Base-by-base conservation (phyloP, 2,329 filamentous ascomycete species). In the Emmonsia crescens region DNA sequence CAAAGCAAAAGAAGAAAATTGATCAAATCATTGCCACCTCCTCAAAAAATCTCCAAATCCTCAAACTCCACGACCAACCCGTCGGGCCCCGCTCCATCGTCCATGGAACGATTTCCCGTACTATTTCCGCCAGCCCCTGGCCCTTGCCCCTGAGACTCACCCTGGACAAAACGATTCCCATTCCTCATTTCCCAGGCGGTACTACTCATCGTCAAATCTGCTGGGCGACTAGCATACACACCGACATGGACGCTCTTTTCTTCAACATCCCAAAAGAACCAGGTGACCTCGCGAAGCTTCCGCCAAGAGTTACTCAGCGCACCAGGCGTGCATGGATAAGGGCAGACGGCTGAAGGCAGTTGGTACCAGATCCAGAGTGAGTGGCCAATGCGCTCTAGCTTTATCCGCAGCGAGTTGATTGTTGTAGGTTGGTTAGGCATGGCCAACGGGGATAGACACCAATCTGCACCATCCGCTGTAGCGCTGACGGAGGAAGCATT, bases 191-290 rank as follows among this genome's bases (percentile, higher is more conserved):
- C 74, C 71, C 71, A 76, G 70, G 76, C 70, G 24, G 75, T 75
- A 16, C 68, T 69, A 10, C 70, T 71, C 60, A 72, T 70, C 49
- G 69, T 68, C 63, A 82, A 73, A 67, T 78, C 81, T 52, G 79
- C 79, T 59, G 82, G 82, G 33, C 82, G 76, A 68, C 78, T 80
- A 31, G 82, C 82, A 74, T 85, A 85, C 46, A 83, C 82, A 2
- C 82, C 82, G 29, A 85, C 81, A 66, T 82, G 76, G 27, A 84
- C 76, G 31, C 76, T 80, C 68, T 85, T 85, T 65, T 83, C 80
- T 64, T 84, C 82, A 14, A 83, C 79, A 8, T 80, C 81, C 71
- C 79, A 83, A 68, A 85, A 85, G 70, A 85, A 85, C 77, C 80
- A 83, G n/a, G 80, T 83, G 33, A 85, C 80, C 70, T 85, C 82